Evolutionary conservation across 2,329 filamentous ascomycete genomes (phyloP).

Genomic region (Aspergillus fumigatus): DNA sequence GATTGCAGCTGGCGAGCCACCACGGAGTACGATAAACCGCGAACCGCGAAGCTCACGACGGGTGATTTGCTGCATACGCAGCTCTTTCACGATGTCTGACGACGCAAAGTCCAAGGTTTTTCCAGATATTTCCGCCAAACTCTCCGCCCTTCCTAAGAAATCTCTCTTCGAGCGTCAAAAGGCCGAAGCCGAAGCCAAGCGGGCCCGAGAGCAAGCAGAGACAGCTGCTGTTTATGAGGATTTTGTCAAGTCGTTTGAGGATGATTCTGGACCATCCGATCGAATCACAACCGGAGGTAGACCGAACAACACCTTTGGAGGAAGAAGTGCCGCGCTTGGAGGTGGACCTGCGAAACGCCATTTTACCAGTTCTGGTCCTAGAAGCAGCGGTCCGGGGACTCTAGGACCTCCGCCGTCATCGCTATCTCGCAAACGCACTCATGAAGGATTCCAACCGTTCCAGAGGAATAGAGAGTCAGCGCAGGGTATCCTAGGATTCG

Average conservation of each 20-base stretch:
- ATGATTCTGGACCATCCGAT: slow-evolving; percentile 29
- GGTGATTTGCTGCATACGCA: slow-evolving; percentile 19
- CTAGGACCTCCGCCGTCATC: slow-evolving; percentile 42
- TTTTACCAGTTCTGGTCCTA: slow-evolving; percentile 47
- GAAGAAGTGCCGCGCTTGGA: slow-evolving; percentile 31
- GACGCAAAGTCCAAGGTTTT: slow-evolving; percentile 47
- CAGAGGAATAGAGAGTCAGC: slow-evolving; percentile 36
- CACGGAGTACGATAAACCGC: neutral
- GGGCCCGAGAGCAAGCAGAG: slow-evolving; percentile 76
- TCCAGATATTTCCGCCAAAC: slow-evolving; percentile 70
- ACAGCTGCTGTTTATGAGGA: slow-evolving; percentile 82
- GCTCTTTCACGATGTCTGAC: slow-evolving; percentile 32
- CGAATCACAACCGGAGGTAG: slow-evolving; percentile 20
- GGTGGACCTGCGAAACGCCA: slow-evolving; percentile 56
- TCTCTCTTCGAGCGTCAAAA: slow-evolving; percentile 85
- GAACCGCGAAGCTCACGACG: slow-evolving; percentile 1
- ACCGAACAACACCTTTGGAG: slow-evolving; percentile 23
- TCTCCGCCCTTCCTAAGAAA: slow-evolving; percentile 74
- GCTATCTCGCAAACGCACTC: slow-evolving; percentile 41
- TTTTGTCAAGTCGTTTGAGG: slow-evolving; percentile 69
- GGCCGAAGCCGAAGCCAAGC: slow-evolving; percentile 84
- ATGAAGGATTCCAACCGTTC: slow-evolving; percentile 37
- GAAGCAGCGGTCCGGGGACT: slow-evolving; percentile 48
- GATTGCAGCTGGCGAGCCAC: neutral
- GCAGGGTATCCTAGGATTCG: slow-evolving; percentile 39